Conservation (phyloP, 2,329 filamentous ascomycete species). For the Diaporthe aspalathi region DNA sequence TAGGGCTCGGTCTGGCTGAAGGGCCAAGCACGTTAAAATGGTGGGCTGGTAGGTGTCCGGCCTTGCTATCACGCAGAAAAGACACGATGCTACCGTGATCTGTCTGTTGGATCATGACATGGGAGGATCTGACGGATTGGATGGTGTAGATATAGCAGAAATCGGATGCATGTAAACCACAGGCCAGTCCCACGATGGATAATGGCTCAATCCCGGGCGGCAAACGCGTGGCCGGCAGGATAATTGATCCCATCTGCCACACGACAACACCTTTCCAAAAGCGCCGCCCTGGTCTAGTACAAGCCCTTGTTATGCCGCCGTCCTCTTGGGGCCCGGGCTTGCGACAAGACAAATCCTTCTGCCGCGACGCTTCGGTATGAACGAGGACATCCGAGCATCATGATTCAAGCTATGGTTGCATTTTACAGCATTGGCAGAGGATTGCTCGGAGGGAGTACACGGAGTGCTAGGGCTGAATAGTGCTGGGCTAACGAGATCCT, state of each 20-base stretch:
- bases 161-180: constrained; percentile 27
- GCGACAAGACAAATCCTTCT: background rate
- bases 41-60: background rate
- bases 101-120: constrained; percentile 18
- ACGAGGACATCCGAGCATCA: background rate
- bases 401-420: background rate
- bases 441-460: background rate
- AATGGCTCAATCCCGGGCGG: background rate
- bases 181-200: background rate
- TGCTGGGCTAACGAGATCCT: constrained; percentile 11
- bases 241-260: background rate
- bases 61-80: constrained; percentile 18
- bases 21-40: constrained; percentile 8
- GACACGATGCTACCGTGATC: constrained; percentile 19
- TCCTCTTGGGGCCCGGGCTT: background rate
- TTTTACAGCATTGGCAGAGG: background rate
- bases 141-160: constrained; percentile 32
- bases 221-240: background rate
- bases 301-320: background rate
- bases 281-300: background rate
- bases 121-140: constrained; percentile 14
- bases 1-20: constrained; percentile 18
- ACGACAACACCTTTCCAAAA: background rate
- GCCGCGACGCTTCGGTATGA: background rate
- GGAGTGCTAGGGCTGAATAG: background rate